Evolutionary conservation across 371 early-diverging fungal species (phyloP).

Genomic region (Parasitella parasitica): DNA sequence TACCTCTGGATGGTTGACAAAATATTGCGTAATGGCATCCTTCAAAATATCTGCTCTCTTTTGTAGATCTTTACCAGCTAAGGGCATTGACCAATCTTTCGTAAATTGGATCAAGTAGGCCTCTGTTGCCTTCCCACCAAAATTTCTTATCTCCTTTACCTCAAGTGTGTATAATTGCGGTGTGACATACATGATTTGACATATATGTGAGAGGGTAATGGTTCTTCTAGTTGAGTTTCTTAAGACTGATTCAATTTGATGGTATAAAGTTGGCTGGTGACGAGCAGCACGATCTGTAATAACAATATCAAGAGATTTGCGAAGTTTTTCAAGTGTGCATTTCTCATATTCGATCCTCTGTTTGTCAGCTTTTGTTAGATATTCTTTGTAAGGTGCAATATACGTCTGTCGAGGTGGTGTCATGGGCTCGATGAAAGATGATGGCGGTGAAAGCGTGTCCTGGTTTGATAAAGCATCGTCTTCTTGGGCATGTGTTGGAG

Average conservation of each 20-base stretch:
- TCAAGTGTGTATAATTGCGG: constrained; percentile 30
- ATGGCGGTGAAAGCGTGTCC: constrained; percentile 10
- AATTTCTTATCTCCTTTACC: constrained; percentile 27
- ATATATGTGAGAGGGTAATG: constrained; percentile 29
- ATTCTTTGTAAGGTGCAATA: constrained; percentile 14
- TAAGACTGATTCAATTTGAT: constrained; percentile 35
- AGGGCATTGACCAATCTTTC: constrained; percentile 28
- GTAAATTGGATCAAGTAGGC: constrained; percentile 33
- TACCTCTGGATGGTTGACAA: constrained; percentile 27
- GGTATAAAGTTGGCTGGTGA: constrained; percentile 33
- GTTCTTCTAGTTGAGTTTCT: constrained; percentile 33
- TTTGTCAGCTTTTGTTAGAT: constrained; percentile 22
- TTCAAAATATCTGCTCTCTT: constrained; percentile 23
- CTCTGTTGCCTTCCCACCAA: constrained; percentile 28
- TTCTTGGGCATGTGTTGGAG: background rate
- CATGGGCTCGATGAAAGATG: constrained; percentile 7
- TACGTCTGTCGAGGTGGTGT: constrained; percentile 9
- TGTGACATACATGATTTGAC: constrained; percentile 33
- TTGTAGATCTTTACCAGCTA: constrained; percentile 32
- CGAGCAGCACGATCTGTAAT: constrained; percentile 38
- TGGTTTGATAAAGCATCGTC: background rate
- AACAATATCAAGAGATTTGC: constrained; percentile 35
- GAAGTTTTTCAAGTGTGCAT: constrained; percentile 22
- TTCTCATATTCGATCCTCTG: constrained; percentile 33
- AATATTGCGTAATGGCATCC: constrained; percentile 18